Evolutionary conservation across 768 basidiomycete species (phyloP).

Genomic region (Tulasnella sp.): DNA sequence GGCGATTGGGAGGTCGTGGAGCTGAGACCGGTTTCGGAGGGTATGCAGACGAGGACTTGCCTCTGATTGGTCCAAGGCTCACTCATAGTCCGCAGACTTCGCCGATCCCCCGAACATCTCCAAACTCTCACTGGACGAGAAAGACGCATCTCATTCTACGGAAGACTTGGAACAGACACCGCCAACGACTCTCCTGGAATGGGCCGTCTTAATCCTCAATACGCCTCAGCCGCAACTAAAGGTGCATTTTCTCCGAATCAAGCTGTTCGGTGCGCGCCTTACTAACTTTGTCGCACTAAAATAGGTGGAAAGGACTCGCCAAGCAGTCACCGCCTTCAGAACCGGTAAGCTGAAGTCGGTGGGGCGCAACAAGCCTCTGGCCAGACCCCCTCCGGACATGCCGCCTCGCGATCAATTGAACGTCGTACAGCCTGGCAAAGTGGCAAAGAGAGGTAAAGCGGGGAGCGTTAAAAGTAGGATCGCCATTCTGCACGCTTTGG

Average conservation of each 20-base stretch:
- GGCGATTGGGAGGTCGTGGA: conserved; percentile 56
- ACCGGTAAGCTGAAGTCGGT: conserved; percentile 58
- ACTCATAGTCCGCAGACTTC: conserved; percentile 40
- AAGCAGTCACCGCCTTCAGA: conserved; percentile 56
- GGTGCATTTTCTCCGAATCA: conserved; percentile 23
- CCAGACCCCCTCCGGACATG: conserved; percentile 46
- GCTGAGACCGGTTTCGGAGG: conserved; percentile 61
- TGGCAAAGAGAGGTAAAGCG: conserved; percentile 39
- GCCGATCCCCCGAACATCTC: conserved; percentile 46
- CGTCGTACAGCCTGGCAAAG: conserved; percentile 47
- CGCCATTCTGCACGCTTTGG: conserved; percentile 69
- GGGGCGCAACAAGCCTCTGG: conserved; percentile 37
- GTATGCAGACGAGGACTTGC: conserved; percentile 22
- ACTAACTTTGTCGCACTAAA: not conserved
- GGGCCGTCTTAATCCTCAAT: conserved; percentile 68
- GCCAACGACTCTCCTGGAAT: conserved; percentile 62
- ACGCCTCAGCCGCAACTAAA: conserved; percentile 59
- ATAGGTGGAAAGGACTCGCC: conserved; percentile 56
- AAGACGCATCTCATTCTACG: not conserved
- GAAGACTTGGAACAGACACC: not conserved
- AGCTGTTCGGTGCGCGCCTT: not conserved
- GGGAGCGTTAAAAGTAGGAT: conserved; percentile 45
- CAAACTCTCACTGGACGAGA: not conserved
- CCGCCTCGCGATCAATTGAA: conserved; percentile 52
- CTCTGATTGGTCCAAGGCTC: not conserved